Conservation (phyloP, 805 yeast genomes). For the Komagataella phaffii region DNA sequence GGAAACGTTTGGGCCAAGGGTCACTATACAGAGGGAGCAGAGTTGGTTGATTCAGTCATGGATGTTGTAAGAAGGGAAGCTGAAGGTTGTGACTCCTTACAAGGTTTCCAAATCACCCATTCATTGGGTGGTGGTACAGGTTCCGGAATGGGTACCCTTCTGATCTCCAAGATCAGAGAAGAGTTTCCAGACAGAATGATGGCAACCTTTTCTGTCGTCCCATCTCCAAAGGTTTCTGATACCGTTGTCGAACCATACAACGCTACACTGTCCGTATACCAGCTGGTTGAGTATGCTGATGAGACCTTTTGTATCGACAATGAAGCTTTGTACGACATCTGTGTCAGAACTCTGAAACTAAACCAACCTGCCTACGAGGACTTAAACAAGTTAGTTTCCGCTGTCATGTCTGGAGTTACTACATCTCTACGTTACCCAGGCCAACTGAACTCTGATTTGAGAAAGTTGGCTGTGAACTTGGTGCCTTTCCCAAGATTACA, state of each 20-base stretch:
- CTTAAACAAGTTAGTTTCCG: conserved; percentile 70
- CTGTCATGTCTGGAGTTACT: conserved; percentile 93
- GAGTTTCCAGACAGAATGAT: conserved; percentile 93
- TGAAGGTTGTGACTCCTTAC: conserved; percentile 83
- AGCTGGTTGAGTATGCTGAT: conserved; percentile 80
- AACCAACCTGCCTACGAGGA: conserved; percentile 69
- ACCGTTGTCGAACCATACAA: conserved; percentile 94
- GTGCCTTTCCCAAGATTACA: conserved; percentile 94
- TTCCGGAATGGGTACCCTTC: conserved; percentile 89
- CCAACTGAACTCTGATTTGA: conserved; percentile 82
- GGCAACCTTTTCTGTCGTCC: conserved; percentile 90
- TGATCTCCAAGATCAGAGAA: conserved; percentile 76
- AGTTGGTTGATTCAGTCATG: conserved; percentile 78
- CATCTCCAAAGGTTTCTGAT: conserved; percentile 83
- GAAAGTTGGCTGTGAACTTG: conserved; percentile 87
- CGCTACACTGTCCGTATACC: conserved; percentile 83
- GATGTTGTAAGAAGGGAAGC: conserved; percentile 91
- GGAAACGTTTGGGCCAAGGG: conserved; percentile 98
- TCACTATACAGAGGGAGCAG: conserved; percentile 94
- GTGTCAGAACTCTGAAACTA: conserved; percentile 74
- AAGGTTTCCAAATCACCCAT: conserved; percentile 86
- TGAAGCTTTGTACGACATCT: conserved; percentile 84
- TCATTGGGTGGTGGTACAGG: conserved; percentile 91
- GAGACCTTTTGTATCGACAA: conserved; percentile 94
- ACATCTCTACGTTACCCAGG: conserved; percentile 93